These are phyloP conservation scores for Aspergillus saccharolyticus DNA, from an alignment of 495 filamentous ascomycete species.

Conservation along the genomic window DNA sequence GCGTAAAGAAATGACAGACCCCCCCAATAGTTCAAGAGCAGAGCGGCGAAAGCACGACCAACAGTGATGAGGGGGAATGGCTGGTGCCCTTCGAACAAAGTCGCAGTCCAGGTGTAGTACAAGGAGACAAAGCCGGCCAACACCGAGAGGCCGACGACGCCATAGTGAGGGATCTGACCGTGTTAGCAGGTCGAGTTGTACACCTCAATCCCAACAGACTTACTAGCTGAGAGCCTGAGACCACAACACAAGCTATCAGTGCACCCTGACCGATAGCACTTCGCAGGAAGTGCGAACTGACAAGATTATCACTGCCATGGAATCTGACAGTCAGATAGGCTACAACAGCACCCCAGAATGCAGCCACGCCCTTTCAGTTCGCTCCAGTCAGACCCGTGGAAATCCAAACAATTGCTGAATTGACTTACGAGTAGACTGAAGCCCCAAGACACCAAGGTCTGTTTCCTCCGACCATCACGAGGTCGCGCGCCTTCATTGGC, in stretches of 20 bases:
- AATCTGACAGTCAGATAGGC: slow-evolving; percentile 22
- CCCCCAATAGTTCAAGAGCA: slow-evolving; percentile 18
- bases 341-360: slow-evolving; percentile 28
- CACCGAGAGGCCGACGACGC: slow-evolving; percentile 29
- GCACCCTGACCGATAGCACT: slow-evolving; percentile 33
- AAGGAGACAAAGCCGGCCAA: slow-evolving; percentile 30
- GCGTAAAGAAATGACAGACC: slow-evolving; percentile 26
- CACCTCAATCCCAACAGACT: slow-evolving; percentile 10
- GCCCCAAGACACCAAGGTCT: slow-evolving; percentile 28
- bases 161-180: slow-evolving; percentile 33
- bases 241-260: slow-evolving; percentile 24
- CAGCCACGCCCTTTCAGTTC: slow-evolving; percentile 25
- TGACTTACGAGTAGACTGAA: slow-evolving; percentile 36
- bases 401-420: not conserved
- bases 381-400: slow-evolving; percentile 6
- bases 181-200: slow-evolving; percentile 12
- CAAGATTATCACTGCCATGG: slow-evolving; percentile 19
- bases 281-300: slow-evolving; percentile 29
- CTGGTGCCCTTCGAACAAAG: slow-evolving; percentile 26
- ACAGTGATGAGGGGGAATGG: slow-evolving; percentile 30
- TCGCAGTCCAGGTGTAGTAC: slow-evolving; percentile 26
- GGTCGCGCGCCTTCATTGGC: slow-evolving; percentile 15
- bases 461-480: slow-evolving; percentile 25
- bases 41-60: slow-evolving; percentile 18
- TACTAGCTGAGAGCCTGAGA: slow-evolving; percentile 41